These are phyloP conservation scores for Nicotiana knightiana DNA, from an alignment of 257 asterid species.

Conservation along the genomic window DNA sequence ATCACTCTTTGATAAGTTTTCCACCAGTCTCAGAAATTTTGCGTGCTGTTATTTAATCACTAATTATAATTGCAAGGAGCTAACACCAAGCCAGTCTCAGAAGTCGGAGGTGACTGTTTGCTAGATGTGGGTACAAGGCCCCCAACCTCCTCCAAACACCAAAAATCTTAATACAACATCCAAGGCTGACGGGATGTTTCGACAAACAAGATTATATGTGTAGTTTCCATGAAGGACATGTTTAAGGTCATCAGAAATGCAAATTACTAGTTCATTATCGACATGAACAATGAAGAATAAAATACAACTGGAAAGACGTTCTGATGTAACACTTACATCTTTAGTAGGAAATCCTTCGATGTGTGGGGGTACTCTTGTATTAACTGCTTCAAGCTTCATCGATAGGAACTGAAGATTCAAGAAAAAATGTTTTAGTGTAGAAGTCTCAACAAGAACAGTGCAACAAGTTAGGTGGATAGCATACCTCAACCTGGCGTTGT, in stretches of 20 bases:
- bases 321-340: constrained; percentile 41
- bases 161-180: background rate
- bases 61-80: background rate
- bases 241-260: background rate
- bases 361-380: constrained; percentile 35
- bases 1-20: background rate
- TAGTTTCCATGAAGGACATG: background rate
- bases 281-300: background rate
- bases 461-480: background rate
- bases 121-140: background rate
- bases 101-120: background rate
- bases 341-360: constrained; percentile 59
- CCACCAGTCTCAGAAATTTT: background rate
- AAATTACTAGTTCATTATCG: background rate
- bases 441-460: background rate
- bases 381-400: constrained; percentile 78
- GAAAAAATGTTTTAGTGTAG: background rate
- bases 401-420: constrained; percentile 48
- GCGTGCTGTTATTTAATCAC: background rate
- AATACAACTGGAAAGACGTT: background rate
- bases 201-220: background rate
- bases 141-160: background rate
- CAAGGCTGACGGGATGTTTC: background rate
- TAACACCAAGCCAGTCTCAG: background rate
- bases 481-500: constrained; percentile 27